These are phyloP conservation scores for Rhododendron griersonianum DNA, from an alignment of 148 eudicot species.

Conservation along the genomic window DNA sequence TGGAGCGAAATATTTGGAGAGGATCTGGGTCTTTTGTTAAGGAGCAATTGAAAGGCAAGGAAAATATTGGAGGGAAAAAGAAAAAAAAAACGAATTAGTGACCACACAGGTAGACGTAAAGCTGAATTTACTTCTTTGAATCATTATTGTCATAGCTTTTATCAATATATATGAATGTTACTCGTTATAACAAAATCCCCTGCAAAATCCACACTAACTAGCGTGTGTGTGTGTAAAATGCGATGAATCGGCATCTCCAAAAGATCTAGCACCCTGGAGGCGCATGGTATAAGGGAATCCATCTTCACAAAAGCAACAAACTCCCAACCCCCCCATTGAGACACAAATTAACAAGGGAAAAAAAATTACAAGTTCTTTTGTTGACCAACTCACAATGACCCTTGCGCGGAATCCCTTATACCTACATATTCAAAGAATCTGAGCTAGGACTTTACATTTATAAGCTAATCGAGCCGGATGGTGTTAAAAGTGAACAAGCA, in stretches of 20 bases:
- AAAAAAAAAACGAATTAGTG: neutral
- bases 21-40: no score
- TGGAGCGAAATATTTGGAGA: no score
- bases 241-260: neutral
- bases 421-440: neutral
- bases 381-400: neutral
- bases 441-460: constrained; percentile 18
- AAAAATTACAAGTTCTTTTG: neutral
- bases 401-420: neutral
- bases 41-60: neutral
- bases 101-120: neutral
- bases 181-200: neutral
- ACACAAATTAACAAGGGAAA: neutral
- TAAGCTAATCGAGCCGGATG: constrained; percentile 14
- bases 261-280: neutral
- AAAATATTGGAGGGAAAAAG: neutral
- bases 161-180: neutral
- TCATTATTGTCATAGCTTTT: neutral
- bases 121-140: neutral
- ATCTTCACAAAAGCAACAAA: neutral
- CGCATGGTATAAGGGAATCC: neutral
- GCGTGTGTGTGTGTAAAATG: constrained; percentile 3
- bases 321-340: neutral
- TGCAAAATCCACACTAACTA: constrained; percentile 18
- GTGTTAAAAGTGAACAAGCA: neutral